Percentiles rank a stretch among this genome's conserved stretches.
phyloP scores from a whole-genome alignment of 805 yeast genomes.

The Maudiozyma turicensis region DNA sequence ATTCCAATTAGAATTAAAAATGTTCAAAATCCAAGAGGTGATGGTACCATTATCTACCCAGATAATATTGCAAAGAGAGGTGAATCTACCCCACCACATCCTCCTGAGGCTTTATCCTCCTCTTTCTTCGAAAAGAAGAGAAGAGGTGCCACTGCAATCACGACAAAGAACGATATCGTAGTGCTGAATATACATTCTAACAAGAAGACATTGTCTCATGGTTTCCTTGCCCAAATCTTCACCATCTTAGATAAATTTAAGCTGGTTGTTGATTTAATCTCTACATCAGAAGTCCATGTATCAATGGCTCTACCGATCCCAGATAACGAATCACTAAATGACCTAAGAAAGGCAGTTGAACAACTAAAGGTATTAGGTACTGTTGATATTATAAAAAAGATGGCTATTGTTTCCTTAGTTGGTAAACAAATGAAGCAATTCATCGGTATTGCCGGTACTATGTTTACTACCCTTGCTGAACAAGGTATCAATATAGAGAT shows the following conservation, averaged over 20 bases:
- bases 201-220: constrained; percentile 86
- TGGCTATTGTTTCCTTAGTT: constrained; percentile 89
- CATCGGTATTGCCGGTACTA: constrained; percentile 94
- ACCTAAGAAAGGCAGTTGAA: constrained; percentile 60
- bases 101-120: constrained; percentile 60
- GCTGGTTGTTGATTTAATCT: constrained; percentile 88
- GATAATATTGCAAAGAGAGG: constrained; percentile 80
- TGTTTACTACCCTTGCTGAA: constrained; percentile 90
- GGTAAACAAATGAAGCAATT: constrained; percentile 96
- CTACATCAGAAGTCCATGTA: constrained; percentile 95
- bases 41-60: constrained; percentile 90
- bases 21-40: constrained; percentile 87
- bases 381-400: constrained; percentile 77
- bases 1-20: constrained; percentile 96
- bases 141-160: constrained; percentile 88
- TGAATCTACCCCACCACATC: constrained; percentile 88
- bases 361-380: constrained; percentile 76
- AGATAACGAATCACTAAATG: constrained; percentile 46
- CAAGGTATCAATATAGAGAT: constrained; percentile 90
- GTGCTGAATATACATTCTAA: constrained; percentile 92
- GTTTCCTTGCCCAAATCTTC: constrained; percentile 86
- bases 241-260: constrained; percentile 73
- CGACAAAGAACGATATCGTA: constrained; percentile 85
- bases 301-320: constrained; percentile 92
- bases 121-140: constrained; percentile 36